Evolutionary conservation across 176 grass and related monocot species (phyloP).

Genomic region (Oryza longistaminata): DNA sequence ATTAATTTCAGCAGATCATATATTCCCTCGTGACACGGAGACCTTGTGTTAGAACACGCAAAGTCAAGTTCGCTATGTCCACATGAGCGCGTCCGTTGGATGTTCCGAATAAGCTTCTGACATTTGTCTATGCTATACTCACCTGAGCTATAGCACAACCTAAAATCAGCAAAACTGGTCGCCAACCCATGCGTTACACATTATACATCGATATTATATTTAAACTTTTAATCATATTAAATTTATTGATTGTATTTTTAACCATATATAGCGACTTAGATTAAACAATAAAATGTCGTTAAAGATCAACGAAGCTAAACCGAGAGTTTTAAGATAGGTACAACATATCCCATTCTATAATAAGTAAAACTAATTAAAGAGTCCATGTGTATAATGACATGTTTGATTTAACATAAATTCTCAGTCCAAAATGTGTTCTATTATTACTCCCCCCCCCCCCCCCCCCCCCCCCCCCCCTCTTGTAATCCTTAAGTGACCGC

Average conservation of each 20-base stretch:
- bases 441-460: no score
- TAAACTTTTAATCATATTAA: no score
- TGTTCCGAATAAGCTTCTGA: no score
- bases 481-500: no score
- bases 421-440: neutral
- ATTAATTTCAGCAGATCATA: neutral
- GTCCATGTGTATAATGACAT: neutral
- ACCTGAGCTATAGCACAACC: neutral
- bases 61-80: neutral
- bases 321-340: neutral
- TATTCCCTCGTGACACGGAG: neutral
- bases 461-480: no score
- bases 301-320: neutral
- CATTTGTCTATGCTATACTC: no score
- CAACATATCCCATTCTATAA: neutral
- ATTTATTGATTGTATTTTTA: no score
- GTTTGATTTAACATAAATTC: neutral
- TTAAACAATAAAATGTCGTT: neutral
- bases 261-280: no score
- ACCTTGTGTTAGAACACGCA: neutral
- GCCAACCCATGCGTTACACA: no score
- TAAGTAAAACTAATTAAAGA: neutral
- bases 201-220: no score
- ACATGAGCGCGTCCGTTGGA: neutral
- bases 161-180: neutral